Evolutionary conservation across 2,329 filamentous ascomycete genomes (phyloP), one percentile per base, ranked within the genome.

Genomic region (Cladosporium sp.): DNA sequence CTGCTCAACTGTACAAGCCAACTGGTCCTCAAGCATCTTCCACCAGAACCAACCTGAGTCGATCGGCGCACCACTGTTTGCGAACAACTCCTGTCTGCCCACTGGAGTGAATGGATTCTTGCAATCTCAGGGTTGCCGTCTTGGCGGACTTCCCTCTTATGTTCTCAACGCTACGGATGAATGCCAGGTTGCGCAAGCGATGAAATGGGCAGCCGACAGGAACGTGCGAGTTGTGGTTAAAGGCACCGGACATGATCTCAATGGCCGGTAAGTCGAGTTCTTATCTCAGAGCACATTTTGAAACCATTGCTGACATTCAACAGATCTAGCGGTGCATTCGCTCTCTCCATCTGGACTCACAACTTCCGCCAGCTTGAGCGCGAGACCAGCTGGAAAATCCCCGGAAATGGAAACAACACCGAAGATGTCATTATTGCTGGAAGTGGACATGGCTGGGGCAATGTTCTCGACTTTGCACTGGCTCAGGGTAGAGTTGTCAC

Each of bases 11-110:
- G 73, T 76, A 7, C 65, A 70, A 7, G 38, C 68, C 0, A 69
- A 76, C 38, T 79, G 77, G 78, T 66, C 66, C 0, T 74, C 72
- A 14, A 71, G 71, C 0, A 60, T 68, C 4, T 78, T 74, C 66
- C 77, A 78, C 44, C 68, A 74, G 0, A n/a, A 59, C 4, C 71
- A 70, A 41, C 77, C 78, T 0, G 78, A 79, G 36, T 74, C 72
- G 2, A 74, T 77, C 52, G 73, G 72, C 21, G 76, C 72, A 44
- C 70, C 71, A 0, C 67, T 78, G 8, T 78, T 70, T 52, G 71
- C 74, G 0, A 78, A 78, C 62, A 74, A 77, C 24, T 75, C 77
- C 0, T 78, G 78, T 26, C 8, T 79, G 1, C 76, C 78, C 0
- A 71, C 72, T 1, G 67, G 64, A 7, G 68, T 61, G 0, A 38